These are phyloP conservation scores for Isoetes engelmannii DNA, from an alignment of 83 land plant species.

Conservation along the genomic window DNA sequence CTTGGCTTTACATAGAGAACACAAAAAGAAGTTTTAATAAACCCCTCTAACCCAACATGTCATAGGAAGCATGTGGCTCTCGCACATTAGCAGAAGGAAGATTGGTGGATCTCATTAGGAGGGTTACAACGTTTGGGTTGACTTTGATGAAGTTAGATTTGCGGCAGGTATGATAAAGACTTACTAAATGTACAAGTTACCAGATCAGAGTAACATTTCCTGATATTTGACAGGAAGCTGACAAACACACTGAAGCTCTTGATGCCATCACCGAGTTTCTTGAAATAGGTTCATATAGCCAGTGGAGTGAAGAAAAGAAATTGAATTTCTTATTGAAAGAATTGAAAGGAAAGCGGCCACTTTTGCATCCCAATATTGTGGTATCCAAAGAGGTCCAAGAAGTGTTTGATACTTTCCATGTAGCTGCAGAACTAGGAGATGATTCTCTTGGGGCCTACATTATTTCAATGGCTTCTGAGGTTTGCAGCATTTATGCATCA, in stretches of 20 bases:
- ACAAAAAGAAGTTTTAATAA: too few species aligned
- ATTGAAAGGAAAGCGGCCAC: slow-evolving; percentile 84
- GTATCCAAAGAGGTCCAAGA: slow-evolving; percentile 22
- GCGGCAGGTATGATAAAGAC: slow-evolving; percentile 54
- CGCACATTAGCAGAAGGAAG: slow-evolving; percentile 85
- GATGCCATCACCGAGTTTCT: slow-evolving; percentile 84
- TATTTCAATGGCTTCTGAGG: slow-evolving; percentile 12
- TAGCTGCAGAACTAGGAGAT: slow-evolving; percentile 8
- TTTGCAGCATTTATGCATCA: not conserved
- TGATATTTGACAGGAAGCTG: slow-evolving; percentile 56
- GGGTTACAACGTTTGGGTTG: slow-evolving; percentile 91
- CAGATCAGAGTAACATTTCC: too few species aligned
- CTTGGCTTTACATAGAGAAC: too few species aligned
- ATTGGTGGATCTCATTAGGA: slow-evolving; percentile 72
- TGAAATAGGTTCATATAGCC: slow-evolving; percentile 80
- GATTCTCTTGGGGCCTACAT: slow-evolving; percentile 15
- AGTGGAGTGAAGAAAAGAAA: slow-evolving; percentile 85
- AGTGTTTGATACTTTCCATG: slow-evolving; percentile 13
- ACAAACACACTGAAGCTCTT: slow-evolving; percentile 73
- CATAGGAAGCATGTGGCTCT: slow-evolving; percentile 72
- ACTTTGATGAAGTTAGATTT: slow-evolving; percentile 90
- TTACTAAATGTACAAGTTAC: too few species aligned
- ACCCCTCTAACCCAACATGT: too few species aligned
- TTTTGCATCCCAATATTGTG: slow-evolving; percentile 72
- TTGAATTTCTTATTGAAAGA: slow-evolving; percentile 70